phyloP scores from a whole-genome alignment of 192 early-diverging fungal genomes.

The Coemansia sp. region DNA sequence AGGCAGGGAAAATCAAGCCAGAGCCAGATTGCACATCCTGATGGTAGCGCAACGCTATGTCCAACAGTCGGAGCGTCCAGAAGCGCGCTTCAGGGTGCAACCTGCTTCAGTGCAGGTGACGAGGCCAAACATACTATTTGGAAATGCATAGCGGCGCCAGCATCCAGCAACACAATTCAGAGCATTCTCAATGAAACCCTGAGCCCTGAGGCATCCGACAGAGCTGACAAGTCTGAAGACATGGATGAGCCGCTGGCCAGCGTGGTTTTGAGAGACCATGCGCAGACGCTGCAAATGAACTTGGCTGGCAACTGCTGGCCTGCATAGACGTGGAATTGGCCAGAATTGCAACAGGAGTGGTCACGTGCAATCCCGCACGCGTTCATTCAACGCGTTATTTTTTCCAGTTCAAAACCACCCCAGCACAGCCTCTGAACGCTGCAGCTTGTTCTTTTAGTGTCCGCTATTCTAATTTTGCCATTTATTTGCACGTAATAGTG shows the following conservation, averaged over 20 bases:
- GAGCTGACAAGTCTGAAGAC: slow-evolving; percentile 15
- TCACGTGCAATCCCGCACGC: neutral
- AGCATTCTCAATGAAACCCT: slow-evolving; percentile 23
- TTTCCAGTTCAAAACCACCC: slow-evolving; percentile 5
- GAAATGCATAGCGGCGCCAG: slow-evolving; percentile 11
- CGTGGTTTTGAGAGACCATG: slow-evolving; percentile 7
- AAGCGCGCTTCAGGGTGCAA: neutral
- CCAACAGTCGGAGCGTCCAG: neutral
- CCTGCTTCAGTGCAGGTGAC: neutral
- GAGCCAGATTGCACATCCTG: neutral
- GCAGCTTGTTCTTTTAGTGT: neutral
- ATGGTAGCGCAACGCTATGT: neutral
- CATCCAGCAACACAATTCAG: slow-evolving; percentile 27
- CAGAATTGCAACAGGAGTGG: neutral
- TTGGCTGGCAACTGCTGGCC: neutral
- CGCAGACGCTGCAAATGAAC: neutral
- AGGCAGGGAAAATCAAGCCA: neutral
- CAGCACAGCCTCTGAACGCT: neutral
- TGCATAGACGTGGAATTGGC: neutral
- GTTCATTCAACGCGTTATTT: slow-evolving; percentile 4
- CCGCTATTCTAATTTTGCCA: neutral
- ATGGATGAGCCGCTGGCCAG: slow-evolving; percentile 32
- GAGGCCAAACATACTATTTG: slow-evolving; percentile 20
- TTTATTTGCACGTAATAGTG: neutral
- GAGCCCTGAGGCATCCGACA: slow-evolving; percentile 3